phyloP scores from a whole-genome alignment of 805 yeast species.

The Naumovozyma dairenensis region DNA sequence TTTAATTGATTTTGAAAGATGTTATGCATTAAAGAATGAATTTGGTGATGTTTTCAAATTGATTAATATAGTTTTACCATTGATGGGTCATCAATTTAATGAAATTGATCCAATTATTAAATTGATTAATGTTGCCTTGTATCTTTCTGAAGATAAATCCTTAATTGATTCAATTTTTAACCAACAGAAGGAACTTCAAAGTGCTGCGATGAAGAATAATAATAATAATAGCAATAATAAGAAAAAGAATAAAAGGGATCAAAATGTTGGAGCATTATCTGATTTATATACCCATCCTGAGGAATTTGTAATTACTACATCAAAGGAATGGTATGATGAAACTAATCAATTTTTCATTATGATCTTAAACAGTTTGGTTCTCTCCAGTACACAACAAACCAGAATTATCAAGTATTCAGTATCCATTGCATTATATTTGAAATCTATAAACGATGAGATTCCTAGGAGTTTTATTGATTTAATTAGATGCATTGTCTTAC shows the following conservation, averaged over 20 bases:
- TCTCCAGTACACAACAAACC: constrained; percentile 57
- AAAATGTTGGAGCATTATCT: constrained; percentile 42
- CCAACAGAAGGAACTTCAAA: constrained; percentile 9
- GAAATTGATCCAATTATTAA: constrained; percentile 47
- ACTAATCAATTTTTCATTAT: constrained; percentile 37
- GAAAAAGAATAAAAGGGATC: constrained; percentile 36
- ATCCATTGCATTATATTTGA: constrained; percentile 28
- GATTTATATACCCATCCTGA: constrained; percentile 61
- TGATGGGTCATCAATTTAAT: constrained; percentile 32
- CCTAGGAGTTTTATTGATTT: constrained; percentile 28
- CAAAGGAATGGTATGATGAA: constrained; percentile 28
- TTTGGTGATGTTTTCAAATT: constrained; percentile 17
- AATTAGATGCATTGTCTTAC: constrained; percentile 48
- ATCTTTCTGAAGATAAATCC: constrained; percentile 29
- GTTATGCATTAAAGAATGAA: constrained; percentile 15
- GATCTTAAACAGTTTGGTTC: constrained; percentile 37
- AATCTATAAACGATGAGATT: constrained; percentile 22
- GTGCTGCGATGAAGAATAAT: constrained; percentile 1
- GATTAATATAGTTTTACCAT: constrained; percentile 11
- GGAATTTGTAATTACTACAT: constrained; percentile 38
- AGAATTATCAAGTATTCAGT: constrained; percentile 42
- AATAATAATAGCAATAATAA: constrained; percentile 7
- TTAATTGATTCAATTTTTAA: constrained; percentile 20
- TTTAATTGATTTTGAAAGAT: constrained; percentile 32
- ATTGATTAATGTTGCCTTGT: constrained; percentile 47